These are phyloP conservation scores for Pyronema domesticum DNA, from an alignment of 495 filamentous ascomycete species.

Conservation along the genomic window DNA sequence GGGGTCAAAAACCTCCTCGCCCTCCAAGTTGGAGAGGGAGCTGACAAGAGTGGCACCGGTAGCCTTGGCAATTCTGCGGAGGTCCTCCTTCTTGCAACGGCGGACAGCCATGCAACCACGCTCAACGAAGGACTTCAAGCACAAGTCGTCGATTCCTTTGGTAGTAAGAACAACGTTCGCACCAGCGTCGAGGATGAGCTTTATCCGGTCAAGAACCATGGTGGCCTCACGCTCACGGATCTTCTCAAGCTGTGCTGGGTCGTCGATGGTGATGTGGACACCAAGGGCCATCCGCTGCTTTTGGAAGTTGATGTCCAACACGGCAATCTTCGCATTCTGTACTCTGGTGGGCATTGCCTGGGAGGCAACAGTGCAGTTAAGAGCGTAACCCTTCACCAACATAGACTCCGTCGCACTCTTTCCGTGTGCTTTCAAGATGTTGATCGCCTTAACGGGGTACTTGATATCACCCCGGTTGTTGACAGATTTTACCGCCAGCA, in stretches of 20 bases:
- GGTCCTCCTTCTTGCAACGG: conserved; percentile 96
- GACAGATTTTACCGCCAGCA: conserved; percentile 80
- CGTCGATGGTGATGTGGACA: conserved; percentile 94
- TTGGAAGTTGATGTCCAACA: conserved; percentile 93
- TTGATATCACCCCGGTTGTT: conserved; percentile 82
- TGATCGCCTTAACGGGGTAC: conserved; percentile 98
- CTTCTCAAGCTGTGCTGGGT: conserved; percentile 91
- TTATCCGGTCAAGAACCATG: conserved; percentile 84
- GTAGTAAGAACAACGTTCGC: conserved; percentile 94
- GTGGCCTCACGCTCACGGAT: conserved; percentile 81
- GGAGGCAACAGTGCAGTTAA: conserved; percentile 97
- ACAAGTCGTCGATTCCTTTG: conserved; percentile 95
- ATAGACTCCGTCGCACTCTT: conserved; percentile 79
- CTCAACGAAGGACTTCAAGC: conserved; percentile 87
- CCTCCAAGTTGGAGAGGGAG: conserved; percentile 87
- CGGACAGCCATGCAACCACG: conserved; percentile 89
- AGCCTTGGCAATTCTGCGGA: conserved; percentile 87
- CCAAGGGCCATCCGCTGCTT: conserved; percentile 98
- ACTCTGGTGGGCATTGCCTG: conserved; percentile 94
- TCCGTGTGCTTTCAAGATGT: conserved; percentile 94
- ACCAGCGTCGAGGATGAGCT: conserved; percentile 94
- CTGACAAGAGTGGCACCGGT: conserved; percentile 85
- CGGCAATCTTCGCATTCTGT: conserved; percentile 88
- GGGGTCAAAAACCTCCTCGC: conserved; percentile 88
- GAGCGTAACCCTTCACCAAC: conserved; percentile 84